Percentiles rank a stretch among this genome's conserved stretches.
These are phyloP conservation scores for Glomus cerebriforme DNA, from an alignment of 192 early-diverging fungal species.

Conservation along the genomic window DNA sequence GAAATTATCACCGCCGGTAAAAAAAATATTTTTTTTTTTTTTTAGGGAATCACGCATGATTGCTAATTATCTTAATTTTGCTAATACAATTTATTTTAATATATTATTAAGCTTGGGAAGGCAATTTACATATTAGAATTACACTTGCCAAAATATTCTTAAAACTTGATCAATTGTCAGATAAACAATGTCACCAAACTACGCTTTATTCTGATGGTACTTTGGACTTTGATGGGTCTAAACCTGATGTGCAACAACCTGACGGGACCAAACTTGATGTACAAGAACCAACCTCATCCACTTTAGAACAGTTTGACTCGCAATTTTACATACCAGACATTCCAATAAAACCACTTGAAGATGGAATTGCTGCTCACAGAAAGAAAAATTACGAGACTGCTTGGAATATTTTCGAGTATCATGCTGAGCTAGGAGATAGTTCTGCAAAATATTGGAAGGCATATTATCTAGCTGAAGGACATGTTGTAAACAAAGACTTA, in stretches of 20 bases:
- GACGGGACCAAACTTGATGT: not conserved
- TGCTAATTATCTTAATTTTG: not conserved
- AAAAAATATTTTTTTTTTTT: too few relatives aligned
- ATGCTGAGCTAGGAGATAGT: not conserved
- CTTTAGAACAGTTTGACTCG: too few relatives aligned
- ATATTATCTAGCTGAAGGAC: not conserved
- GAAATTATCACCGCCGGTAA: too few relatives aligned
- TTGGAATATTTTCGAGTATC: not conserved
- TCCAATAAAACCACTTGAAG: slow-evolving; percentile 10
- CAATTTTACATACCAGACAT: not conserved
- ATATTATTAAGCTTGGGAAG: slow-evolving; percentile 1
- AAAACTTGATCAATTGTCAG: not conserved
- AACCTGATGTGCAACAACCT: not conserved
- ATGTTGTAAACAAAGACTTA: too few relatives aligned
- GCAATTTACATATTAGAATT: not conserved
- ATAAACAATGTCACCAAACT: not conserved
- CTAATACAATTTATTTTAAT: not conserved
- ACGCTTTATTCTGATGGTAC: not conserved
- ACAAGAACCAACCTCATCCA: not conserved
- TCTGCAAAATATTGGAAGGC: not conserved
- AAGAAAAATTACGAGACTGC: not conserved
- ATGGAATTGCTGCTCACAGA: slow-evolving; percentile 17
- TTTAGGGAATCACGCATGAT: not conserved
- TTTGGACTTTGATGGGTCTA: not conserved
- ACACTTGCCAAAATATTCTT: slow-evolving; percentile 16